Base-by-base conservation (phyloP, 257 asterid species). In the Mitragyna speciosa region DNA sequence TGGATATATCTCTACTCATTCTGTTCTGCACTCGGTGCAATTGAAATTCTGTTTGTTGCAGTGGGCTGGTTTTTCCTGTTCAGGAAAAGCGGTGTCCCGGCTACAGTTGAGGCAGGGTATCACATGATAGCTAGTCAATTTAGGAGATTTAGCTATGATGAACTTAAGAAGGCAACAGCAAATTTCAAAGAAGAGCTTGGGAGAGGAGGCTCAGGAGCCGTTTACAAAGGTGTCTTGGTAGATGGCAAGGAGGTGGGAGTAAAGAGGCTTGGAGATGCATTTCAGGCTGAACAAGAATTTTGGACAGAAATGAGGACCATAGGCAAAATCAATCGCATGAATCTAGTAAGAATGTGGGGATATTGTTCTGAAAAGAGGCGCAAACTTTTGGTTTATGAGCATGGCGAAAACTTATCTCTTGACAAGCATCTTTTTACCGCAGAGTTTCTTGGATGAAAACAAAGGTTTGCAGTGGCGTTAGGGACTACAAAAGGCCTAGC, bases 301-400 rank as follows among this genome's bases (percentile, higher is more conserved):
- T 81, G 79, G 85, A 87, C 90, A 4, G 90, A 87, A 54, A 72
- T 82, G 36, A 83, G 81, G 61, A 81, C 85, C 0, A 73, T 87
- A 19, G 88, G 88, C 17, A 83, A 74, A 65, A 78, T 85, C 51
- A 80, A 87, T 61, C 90, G 85, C 67, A 85, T 83, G 85, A 69
- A 87, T 83, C 59, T 87, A 12, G 85, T 85, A n/a, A 83, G 87
- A 71, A 87, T 81, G 84, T 87, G 86, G 88, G 90, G 90, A 12
- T 87, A 80, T 76, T 87, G 87, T 76, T 80, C 84, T 43, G 88
- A 87, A 83, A 82, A 79, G 47, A 81, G 59, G 28, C 82, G 70
- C 49, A 63, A 80, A 33, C 85, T 87, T 4, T 56, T 87, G 71
- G 87, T 87, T 0, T 85, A 83, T 48, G 90, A 85, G 66, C 76